phyloP scores from a whole-genome alignment of 371 early-diverging fungal species.

The Entomophthora muscae region DNA sequence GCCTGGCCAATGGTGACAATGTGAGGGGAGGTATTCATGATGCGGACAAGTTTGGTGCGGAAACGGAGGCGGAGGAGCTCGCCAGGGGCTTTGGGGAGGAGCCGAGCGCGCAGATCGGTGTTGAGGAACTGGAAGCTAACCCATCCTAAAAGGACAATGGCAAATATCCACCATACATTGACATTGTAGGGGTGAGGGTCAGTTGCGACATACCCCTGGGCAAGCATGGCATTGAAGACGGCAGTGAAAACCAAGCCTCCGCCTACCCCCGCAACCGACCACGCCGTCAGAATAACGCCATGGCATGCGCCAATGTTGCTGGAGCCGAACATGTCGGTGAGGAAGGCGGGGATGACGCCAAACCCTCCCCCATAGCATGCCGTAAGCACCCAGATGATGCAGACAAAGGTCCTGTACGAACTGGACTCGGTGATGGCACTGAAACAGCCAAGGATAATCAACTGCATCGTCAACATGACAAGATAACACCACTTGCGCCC shows the following conservation, averaged over 20 bases:
- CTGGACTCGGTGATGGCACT: slow-evolving; percentile 23
- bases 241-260: slow-evolving; percentile 41
- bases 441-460: slow-evolving; percentile 24
- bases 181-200: slow-evolving; percentile 10
- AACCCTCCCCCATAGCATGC: slow-evolving; percentile 42
- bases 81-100: slow-evolving; percentile 14
- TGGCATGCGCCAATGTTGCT: slow-evolving; percentile 42
- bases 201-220: slow-evolving; percentile 11
- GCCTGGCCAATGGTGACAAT: slow-evolving; percentile 12
- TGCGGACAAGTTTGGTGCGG: slow-evolving; percentile 14
- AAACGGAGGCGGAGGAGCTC: slow-evolving; percentile 15
- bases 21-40: slow-evolving; percentile 8
- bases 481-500: slow-evolving; percentile 38
- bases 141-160: slow-evolving; percentile 13
- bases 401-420: slow-evolving; percentile 28
- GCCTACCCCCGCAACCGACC: slow-evolving; percentile 37
- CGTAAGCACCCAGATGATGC: slow-evolving; percentile 25
- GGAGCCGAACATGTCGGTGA: slow-evolving; percentile 44
- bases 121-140: slow-evolving; percentile 14
- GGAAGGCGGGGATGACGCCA: slow-evolving; percentile 46
- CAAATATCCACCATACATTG: slow-evolving; percentile 18
- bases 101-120: slow-evolving; percentile 15
- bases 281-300: slow-evolving; percentile 34
- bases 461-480: slow-evolving; percentile 26
- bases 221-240: slow-evolving; percentile 22